Evolutionary conservation across 495 filamentous ascomycete genomes (phyloP).

Genomic region (Penicillium pulvis): DNA sequence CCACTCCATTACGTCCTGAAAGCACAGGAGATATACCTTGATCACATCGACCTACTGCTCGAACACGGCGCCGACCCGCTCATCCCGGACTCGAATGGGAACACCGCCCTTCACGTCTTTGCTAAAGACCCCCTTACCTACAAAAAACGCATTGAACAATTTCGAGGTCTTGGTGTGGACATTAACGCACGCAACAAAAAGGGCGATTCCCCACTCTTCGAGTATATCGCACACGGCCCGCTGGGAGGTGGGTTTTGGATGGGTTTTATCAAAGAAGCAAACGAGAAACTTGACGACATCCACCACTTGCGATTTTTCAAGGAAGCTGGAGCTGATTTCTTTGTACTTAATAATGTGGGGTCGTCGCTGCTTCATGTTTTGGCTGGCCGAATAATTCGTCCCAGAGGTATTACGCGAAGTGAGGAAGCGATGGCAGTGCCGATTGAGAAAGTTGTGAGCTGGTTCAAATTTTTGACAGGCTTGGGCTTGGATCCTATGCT

Average conservation of each 20-base stretch:
- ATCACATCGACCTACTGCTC: background rate
- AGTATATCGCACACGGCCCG: background rate
- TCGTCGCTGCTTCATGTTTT: background rate
- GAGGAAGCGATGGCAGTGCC: no score
- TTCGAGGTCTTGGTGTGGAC: background rate
- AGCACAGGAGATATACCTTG: background rate
- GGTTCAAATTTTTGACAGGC: background rate
- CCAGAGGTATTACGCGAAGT: no score
- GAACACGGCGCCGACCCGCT: background rate
- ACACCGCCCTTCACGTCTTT: background rate
- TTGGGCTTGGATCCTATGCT: conserved; percentile 35
- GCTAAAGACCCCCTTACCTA: background rate
- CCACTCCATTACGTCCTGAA: background rate
- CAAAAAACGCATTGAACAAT: background rate
- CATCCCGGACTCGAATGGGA: background rate
- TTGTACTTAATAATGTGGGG: background rate
- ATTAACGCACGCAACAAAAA: background rate
- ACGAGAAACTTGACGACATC: background rate
- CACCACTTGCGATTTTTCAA: background rate
- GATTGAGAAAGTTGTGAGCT: background rate
- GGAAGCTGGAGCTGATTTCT: background rate
- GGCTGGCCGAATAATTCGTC: background rate
- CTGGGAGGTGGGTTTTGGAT: background rate
- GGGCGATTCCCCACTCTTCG: background rate
- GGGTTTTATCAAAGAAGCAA: background rate